Evolutionary conservation across 768 basidiomycete species (phyloP).

Genomic region (Lepiota brunneoincarnata): DNA sequence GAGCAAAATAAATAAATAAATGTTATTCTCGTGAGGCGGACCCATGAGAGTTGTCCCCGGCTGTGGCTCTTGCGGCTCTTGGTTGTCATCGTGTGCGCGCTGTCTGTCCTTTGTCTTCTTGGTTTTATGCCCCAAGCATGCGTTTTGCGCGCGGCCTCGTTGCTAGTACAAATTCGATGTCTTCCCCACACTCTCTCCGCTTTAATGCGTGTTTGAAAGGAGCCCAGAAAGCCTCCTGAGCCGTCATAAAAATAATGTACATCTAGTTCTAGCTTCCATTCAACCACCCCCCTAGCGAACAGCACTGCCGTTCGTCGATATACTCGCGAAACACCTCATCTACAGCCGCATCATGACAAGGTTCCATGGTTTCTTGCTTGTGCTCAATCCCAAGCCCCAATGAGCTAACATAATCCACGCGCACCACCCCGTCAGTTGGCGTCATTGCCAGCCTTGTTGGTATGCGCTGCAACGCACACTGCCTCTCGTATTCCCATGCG

Average conservation of each 20-base stretch:
- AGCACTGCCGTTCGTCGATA: constrained; percentile 33
- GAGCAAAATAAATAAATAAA: constrained; percentile 16
- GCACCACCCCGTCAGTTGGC: background rate
- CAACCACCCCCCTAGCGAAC: constrained; percentile 11
- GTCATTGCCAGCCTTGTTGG: background rate
- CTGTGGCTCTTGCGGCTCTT: constrained; percentile 13
- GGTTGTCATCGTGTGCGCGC: constrained; percentile 6
- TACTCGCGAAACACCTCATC: constrained; percentile 40
- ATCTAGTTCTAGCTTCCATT: constrained; percentile 10
- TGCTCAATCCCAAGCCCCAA: background rate
- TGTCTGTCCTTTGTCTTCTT: background rate
- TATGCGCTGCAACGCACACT: background rate
- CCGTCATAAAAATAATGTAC: constrained; percentile 3
- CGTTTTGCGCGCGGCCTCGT: constrained; percentile 4
- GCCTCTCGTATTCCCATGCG: background rate
- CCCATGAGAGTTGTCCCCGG: constrained; percentile 27
- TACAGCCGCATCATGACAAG: constrained; percentile 6
- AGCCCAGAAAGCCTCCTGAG: constrained; percentile 5
- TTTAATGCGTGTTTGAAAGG: constrained; percentile 1
- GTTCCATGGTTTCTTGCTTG: background rate
- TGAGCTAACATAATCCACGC: background rate
- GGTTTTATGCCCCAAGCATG: constrained; percentile 11
- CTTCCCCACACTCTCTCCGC: constrained; percentile 3
- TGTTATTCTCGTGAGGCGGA: constrained; percentile 16
- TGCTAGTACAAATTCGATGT: constrained; percentile 4